Base-by-base conservation (phyloP, 306 rosid species). In the apple (Malus domestica) region DNA sequence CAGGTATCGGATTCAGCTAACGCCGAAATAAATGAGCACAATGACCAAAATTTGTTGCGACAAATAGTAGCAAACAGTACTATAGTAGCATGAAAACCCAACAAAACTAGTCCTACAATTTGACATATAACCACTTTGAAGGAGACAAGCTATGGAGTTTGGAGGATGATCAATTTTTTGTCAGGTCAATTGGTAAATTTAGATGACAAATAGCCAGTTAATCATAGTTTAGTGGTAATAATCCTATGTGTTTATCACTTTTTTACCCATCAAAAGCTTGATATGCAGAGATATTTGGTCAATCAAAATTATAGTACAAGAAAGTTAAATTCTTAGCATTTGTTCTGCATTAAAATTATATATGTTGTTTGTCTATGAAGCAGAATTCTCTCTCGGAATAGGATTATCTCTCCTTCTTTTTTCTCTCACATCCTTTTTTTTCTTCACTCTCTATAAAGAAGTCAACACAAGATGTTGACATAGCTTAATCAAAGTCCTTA, bases 331-430 rank as follows among this genome's bases (percentile, higher is more conserved):
- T 76, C 66, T 40, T 49, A 3, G 67, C 66, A 71, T 57, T 77
- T 68, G 62, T 76, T 52, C 44, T 76, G 67, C 67, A 54, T 66
- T 67, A 19, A 44, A 42, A 58, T 20, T 63, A 33, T 83, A 74
- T 80, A 79, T 67, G 79, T 79, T 82, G 63, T 52, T 84, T 79
- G 61, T 13, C 22, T 63, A 63, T 35, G 40, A 35, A 35, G 40
- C 7, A 38, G 40, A 35, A 35, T 35, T 35, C 40, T 6, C 40
- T 35, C 8, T 33, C 8, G 40, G 40, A 35, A 5, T 35, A 35
- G 0, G 2, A 35, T 6, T 35, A 1, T 33, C 38, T 33, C 7
- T 33, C 7, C 8, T 35, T 8, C 38, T 33, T 0, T 5, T 33
- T 35, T 35, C 7, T 35, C 40, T 35, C 42, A 38, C 42, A 7